A percentile compares a stretch with the other conserved stretches of the same genome.
Conservation (phyloP, 2,329 filamentous ascomycete genomes). For the Rhexocercosporidium sp. region DNA sequence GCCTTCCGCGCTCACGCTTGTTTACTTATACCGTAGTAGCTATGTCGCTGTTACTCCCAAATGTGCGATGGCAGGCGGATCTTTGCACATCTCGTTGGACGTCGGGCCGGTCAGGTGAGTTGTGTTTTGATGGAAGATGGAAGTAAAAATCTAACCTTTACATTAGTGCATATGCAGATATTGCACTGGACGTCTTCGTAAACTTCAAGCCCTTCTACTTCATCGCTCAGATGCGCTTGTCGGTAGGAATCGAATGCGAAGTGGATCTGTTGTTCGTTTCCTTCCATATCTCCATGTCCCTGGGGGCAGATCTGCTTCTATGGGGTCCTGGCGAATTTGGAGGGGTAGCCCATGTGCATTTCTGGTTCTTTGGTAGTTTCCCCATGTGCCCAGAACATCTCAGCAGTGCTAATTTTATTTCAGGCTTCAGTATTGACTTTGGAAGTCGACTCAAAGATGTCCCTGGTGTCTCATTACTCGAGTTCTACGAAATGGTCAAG, state of each 20-base stretch:
- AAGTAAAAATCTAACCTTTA: too few relatives aligned
- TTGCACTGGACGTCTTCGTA: conserved; percentile 6
- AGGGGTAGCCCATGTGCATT: conserved; percentile 12
- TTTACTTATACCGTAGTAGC: too few relatives aligned
- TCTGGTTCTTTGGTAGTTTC: conserved; percentile 22
- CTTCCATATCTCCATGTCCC: conserved; percentile 1
- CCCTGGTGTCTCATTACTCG: background rate
- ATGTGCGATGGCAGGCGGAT: conserved; percentile 49
- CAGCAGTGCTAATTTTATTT: too few relatives aligned
- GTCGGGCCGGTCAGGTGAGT: conserved; percentile 10
- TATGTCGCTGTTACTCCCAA: conserved; percentile 54
- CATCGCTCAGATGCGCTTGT: conserved; percentile 5
- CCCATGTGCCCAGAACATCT: too few relatives aligned
- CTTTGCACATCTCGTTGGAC: conserved; percentile 9
- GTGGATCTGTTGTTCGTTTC: conserved; percentile 5
- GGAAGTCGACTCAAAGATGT: background rate
- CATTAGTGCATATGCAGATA: conserved; percentile 6
- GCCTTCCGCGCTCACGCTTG: too few relatives aligned
- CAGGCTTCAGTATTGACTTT: conserved; percentile 12
- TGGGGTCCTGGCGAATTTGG: conserved; percentile 10
- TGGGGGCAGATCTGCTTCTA: background rate
- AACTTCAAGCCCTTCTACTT: conserved; percentile 18
- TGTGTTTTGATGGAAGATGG: too few relatives aligned
- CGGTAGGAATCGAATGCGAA: conserved; percentile 14
- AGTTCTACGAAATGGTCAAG: conserved; percentile 6